Base-by-base conservation (phyloP, 2,329 filamentous ascomycete genomes). In the Xylariaceae sp. region DNA sequence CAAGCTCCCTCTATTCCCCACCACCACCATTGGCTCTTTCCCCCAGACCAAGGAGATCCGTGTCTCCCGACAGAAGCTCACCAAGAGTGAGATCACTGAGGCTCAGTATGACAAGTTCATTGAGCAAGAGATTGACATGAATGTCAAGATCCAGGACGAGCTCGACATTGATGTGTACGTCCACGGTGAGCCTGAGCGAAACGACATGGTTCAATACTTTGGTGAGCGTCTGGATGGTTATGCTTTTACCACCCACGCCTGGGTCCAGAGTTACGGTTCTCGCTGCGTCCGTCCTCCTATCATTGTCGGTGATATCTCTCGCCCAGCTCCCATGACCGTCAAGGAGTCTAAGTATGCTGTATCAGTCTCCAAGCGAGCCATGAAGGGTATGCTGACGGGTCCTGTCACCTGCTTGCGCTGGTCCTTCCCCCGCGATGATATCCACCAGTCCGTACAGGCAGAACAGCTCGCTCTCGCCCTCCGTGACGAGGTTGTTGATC, bases 201-300 rank as follows among this genome's bases (percentile, higher is more conserved):
- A 99, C 79, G 94, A 99, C 85, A 99, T 99, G 94, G 94, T 99
- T 47, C 94, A 99, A 77, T 99, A 96, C 86, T 99, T 99, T 66
- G 94, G 94, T 75, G 94, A 99, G 84, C 88, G 90, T 68, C 82
- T 99, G 57, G 84, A 95, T 66, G 94, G 94, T 68, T 99, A 97
- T 73, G 87, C 90, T 71, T 99, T 99, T 84, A 99, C 94, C 71
- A 97, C 92, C 72, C 89, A 96, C 78, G 94, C 89, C 63, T 99
- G 94, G 94, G 94, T 99, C 50, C 90, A 99, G 83, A 90, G 84
- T 66, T 99, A 99, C 75, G 94, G 94, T 67, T 99, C 94, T 62
- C 94, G 94, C 68, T 99, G 94, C 74, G 94, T 99, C 64, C 89
- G 94, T 71, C 94, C 94, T 64, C 94, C 94, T 57, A 99, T 99